Conservation (phyloP, 2,329 filamentous ascomycete species). For the Calonectria montana region DNA sequence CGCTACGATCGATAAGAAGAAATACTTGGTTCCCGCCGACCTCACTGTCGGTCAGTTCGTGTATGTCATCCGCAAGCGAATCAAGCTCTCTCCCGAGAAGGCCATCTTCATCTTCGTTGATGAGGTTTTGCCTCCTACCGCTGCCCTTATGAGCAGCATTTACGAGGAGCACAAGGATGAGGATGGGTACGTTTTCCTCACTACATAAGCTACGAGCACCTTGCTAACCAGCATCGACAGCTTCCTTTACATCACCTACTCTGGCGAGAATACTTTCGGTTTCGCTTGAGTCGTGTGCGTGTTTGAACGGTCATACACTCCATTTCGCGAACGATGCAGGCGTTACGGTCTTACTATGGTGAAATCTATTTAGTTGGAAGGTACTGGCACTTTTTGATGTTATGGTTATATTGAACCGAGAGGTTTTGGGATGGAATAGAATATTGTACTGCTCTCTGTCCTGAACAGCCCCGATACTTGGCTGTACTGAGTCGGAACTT, state of each 20-base stretch:
- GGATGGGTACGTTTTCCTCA: constrained; percentile 65
- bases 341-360: constrained; percentile 49
- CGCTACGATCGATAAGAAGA: constrained; percentile 99
- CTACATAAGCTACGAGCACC: background rate
- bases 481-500: constrained; percentile 1
- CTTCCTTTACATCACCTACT: constrained; percentile 99
- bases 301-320: constrained; percentile 32
- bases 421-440: constrained; percentile 37
- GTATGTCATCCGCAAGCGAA: constrained; percentile 99
- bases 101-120: constrained; percentile 99
- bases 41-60: constrained; percentile 99
- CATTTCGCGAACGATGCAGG: constrained; percentile 46
- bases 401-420: constrained; percentile 34
- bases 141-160: constrained; percentile 98
- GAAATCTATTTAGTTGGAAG: constrained; percentile 42
- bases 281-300: constrained; percentile 38
- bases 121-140: constrained; percentile 95
- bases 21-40: constrained; percentile 97
- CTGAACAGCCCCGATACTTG: constrained; percentile 20
- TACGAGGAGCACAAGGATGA: constrained; percentile 98
- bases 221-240: constrained; percentile 56
- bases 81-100: constrained; percentile 99
- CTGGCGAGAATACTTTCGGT: constrained; percentile 99
- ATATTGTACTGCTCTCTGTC: constrained; percentile 30
- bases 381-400: constrained; percentile 43